Percentiles rank a stretch among this genome's conserved stretches.
Evolutionary conservation across 2,329 filamentous ascomycete species (phyloP).

Genomic region (Fusarium stilboides): DNA sequence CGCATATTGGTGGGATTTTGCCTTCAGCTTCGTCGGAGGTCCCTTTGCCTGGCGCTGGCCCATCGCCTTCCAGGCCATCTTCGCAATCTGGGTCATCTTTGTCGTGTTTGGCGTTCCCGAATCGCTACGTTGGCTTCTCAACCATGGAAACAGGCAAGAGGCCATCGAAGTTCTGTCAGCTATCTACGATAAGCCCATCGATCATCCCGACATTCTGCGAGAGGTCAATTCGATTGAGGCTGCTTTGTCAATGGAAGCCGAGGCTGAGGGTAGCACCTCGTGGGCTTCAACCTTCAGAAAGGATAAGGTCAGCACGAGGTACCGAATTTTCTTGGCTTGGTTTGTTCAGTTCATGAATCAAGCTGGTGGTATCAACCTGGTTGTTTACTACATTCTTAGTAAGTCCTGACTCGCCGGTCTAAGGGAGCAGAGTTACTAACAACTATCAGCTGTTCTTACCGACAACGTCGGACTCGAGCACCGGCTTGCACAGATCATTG

Average conservation of each 20-base stretch:
- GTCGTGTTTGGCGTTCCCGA: conserved; percentile 59
- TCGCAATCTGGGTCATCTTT: conserved; percentile 53
- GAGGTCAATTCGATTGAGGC: conserved; percentile 58
- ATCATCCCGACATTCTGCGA: conserved; percentile 51
- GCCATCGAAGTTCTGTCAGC: conserved; percentile 56
- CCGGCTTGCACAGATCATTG: conserved; percentile 53
- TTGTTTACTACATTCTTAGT: conserved; percentile 58
- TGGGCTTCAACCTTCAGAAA: conserved; percentile 56
- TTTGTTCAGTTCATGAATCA: conserved; percentile 56
- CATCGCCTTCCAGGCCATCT: conserved; percentile 53
- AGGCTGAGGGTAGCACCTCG: conserved; percentile 51
- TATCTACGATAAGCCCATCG: conserved; percentile 57
- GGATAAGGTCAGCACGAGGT: conserved; percentile 35
- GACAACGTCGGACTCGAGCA: conserved; percentile 52
- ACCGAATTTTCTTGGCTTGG: conserved; percentile 39
- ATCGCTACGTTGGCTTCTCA: conserved; percentile 59
- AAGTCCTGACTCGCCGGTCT: neutral
- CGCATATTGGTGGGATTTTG: conserved; percentile 60
- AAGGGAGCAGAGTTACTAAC: neutral
- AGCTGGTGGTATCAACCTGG: conserved; percentile 63
- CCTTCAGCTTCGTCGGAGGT: conserved; percentile 52
- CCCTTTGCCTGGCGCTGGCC: conserved; percentile 48
- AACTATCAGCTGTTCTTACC: conserved; percentile 41
- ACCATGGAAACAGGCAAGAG: conserved; percentile 55
- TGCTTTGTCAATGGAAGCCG: conserved; percentile 58